Evolutionary conservation across 371 early-diverging fungal species (phyloP).

Genomic region (Mucor piriformis): DNA sequence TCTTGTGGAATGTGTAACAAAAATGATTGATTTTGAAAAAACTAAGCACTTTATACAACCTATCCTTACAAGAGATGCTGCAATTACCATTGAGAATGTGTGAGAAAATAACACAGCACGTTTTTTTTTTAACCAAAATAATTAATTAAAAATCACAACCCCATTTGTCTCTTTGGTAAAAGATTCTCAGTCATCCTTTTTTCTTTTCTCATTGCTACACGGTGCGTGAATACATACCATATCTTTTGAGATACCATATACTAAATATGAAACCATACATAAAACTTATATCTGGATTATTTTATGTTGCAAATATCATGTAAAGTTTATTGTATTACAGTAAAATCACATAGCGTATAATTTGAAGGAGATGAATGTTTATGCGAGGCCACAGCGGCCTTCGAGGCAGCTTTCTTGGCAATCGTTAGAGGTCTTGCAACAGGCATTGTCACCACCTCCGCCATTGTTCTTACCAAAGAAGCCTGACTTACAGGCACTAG

Average conservation of each 20-base stretch:
- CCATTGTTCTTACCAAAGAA: conserved; percentile 8
- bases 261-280: too few relatives aligned
- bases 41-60: conserved; percentile 1
- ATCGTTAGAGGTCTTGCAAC: conserved; percentile 12
- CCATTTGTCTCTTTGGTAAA: too few relatives aligned
- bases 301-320: too few relatives aligned
- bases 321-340: too few relatives aligned
- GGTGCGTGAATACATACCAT: too few relatives aligned
- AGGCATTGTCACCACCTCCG: conserved; percentile 15
- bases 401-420: conserved; percentile 14
- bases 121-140: neutral
- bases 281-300: too few relatives aligned
- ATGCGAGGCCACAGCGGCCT: conserved; percentile 7
- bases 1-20: conserved; percentile 30
- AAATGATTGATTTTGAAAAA: conserved; percentile 29
- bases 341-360: neutral
- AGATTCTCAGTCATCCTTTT: too few relatives aligned
- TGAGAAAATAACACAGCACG: neutral
- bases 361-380: neutral
- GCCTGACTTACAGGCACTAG: conserved; percentile 11
- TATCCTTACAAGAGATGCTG: neutral
- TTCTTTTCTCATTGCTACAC: too few relatives aligned
- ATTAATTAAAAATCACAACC: too few relatives aligned
- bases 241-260: too few relatives aligned
- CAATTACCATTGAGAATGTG: neutral